Conservation (phyloP, 495 filamentous ascomycete species). For the Penicillium pulvis region DNA sequence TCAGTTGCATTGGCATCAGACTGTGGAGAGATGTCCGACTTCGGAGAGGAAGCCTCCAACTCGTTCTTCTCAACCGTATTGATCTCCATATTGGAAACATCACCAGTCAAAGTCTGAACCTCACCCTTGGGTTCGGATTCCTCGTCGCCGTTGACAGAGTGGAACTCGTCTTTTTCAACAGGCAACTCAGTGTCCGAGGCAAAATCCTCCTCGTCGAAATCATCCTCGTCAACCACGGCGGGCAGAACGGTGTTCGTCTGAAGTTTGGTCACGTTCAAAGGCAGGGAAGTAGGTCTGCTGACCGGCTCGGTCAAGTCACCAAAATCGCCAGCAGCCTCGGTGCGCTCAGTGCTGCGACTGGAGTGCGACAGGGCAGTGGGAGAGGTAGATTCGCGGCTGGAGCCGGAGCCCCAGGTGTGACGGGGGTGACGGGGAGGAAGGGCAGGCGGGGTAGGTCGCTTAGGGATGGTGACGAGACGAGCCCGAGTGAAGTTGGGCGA, state of each 20-base stretch:
- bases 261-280: slow-evolving; percentile 24
- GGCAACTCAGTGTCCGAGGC: slow-evolving; percentile 23
- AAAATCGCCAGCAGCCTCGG: slow-evolving; percentile 15
- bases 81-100: neutral
- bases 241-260: slow-evolving; percentile 21
- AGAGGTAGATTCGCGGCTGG: slow-evolving; percentile 29
- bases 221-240: slow-evolving; percentile 22
- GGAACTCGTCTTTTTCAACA: slow-evolving; percentile 45
- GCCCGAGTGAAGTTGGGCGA: slow-evolving; percentile 60
- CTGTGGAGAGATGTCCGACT: neutral
- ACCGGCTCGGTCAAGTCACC: slow-evolving; percentile 15
- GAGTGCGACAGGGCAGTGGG: slow-evolving; percentile 31
- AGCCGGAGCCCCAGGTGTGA: slow-evolving; percentile 35
- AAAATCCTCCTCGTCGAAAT: slow-evolving; percentile 21
- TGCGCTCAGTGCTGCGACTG: slow-evolving; percentile 27
- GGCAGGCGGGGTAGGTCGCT: slow-evolving; percentile 66
- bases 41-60: neutral
- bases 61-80: neutral
- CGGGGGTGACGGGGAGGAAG: slow-evolving; percentile 63
- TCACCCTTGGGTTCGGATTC: neutral
- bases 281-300: slow-evolving; percentile 17
- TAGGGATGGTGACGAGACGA: slow-evolving; percentile 71
- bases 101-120: neutral
- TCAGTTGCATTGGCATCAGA: neutral
- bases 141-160: slow-evolving; percentile 42